Conservation (phyloP, 75 land plant species). For the Cupressus sempervirens region DNA sequence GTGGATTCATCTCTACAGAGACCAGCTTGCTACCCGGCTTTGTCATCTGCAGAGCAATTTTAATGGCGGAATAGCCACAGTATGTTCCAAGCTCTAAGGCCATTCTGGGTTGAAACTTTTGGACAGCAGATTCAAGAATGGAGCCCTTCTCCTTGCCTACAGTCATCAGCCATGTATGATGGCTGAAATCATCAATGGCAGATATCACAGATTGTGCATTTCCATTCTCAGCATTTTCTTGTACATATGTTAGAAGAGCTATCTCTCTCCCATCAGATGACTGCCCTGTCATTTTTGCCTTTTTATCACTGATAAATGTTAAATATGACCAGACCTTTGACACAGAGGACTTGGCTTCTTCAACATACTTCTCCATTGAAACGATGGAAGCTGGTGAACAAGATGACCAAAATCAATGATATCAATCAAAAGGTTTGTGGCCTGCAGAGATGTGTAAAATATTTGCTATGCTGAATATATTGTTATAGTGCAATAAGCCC, state of each 20-base stretch:
- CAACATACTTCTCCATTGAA: background rate
- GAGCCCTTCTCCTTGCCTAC: slow-evolving; percentile 26
- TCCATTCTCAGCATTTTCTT: slow-evolving; percentile 15
- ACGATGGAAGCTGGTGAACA: background rate
- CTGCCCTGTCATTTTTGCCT: background rate
- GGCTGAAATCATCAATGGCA: slow-evolving; percentile 22
- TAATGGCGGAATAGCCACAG: slow-evolving; percentile 25
- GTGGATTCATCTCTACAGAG: slow-evolving; percentile 12
- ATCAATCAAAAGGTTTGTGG: background rate
- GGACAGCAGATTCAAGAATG: slow-evolving; percentile 16
- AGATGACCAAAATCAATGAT: background rate
- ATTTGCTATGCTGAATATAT: background rate
- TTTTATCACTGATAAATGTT: background rate
- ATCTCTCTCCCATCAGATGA: slow-evolving; percentile 15
- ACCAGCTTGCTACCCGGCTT: slow-evolving; percentile 13
- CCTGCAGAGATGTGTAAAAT: background rate
- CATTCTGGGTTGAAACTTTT: slow-evolving; percentile 9
- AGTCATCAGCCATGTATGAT: no score
- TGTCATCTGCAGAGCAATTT: slow-evolving; percentile 17
- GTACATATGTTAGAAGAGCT: slow-evolving; percentile 15
- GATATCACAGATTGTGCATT: slow-evolving; percentile 19
- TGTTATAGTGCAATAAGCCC: background rate
- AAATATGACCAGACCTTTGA: slow-evolving; percentile 4
- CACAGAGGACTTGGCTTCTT: background rate
- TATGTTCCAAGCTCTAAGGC: slow-evolving; percentile 27